Conservation (phyloP, 2,329 filamentous ascomycete species). For the Didymella arachidicola region DNA sequence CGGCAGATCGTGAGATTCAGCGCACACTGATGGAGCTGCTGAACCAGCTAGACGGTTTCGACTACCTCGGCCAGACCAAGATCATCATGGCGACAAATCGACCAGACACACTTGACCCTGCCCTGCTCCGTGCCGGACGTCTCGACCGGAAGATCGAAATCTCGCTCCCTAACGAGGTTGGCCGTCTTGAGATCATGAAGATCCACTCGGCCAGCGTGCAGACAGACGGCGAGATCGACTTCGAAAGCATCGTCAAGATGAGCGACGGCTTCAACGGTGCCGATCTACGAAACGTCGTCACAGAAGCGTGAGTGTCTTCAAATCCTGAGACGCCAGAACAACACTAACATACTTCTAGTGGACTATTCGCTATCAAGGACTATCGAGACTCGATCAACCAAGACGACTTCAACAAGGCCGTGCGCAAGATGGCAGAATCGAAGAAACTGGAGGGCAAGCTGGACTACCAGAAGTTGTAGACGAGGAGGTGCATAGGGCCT, state of each 20-base stretch:
- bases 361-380: constrained; percentile 97
- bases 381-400: constrained; percentile 96
- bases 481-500: constrained; percentile 7
- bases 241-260: constrained; percentile 99
- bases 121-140: constrained; percentile 87
- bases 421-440: constrained; percentile 93
- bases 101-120: constrained; percentile 94
- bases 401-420: constrained; percentile 99
- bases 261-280: constrained; percentile 97
- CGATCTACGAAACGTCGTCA: constrained; percentile 96
- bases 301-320: constrained; percentile 80
- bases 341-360: constrained; percentile 62
- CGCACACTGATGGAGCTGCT: constrained; percentile 98
- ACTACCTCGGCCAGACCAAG: constrained; percentile 99
- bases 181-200: constrained; percentile 95
- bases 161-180: constrained; percentile 94
- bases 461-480: constrained; percentile 92
- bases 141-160: constrained; percentile 99
- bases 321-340: neutral
- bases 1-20: constrained; percentile 97
- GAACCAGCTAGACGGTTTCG: constrained; percentile 98
- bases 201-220: constrained; percentile 89
- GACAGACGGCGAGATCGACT: constrained; percentile 94
- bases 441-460: constrained; percentile 99
- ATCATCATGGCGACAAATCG: constrained; percentile 99